Base-by-base conservation (phyloP, 2,329 filamentous ascomycete genomes). In the Uncinocarpus reesii region DNA sequence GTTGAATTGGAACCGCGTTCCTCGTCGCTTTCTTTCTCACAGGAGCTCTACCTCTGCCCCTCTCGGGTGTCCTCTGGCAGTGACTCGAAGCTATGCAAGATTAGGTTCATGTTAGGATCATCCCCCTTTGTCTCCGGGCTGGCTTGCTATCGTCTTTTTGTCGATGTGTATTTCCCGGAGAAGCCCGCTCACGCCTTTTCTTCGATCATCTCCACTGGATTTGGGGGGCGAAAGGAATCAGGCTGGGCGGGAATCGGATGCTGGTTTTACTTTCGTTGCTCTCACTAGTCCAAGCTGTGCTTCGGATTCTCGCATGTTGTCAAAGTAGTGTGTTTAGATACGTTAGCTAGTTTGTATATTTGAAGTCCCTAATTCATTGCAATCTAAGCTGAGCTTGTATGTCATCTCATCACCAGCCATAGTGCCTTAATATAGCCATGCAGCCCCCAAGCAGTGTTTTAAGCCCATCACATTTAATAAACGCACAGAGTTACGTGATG, bases 61-160 rank as follows among this genome's bases (percentile, higher is more conserved):
- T 23, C 29, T 35, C 13, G 10, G n/a, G 29, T 7, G 10, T 20
- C 13, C 26, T n/a, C 20, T 29, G 23, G 4, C 15, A 31, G 20
- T 37, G n/a, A 6, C 36, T 28, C 18, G 16, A 4, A 20, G 32
- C 18, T 34, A 29, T n/a, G n/a, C 13, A 8, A 29, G 20, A n/a
- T 29, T 16, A 16, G 46, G 40, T 37, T 43, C 26, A 21, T 58
- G 56, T 64, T 75, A 74, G 73, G 71, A 50, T 73, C 73, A 75
- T 75, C 72, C 65, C 69, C 73, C 75, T 75, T n/a, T 69, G 35
- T 60, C 66, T 72, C 68, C 66, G 65, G 66, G 71, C 70, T 71
- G 66, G 69, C 49, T 60, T 60, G n/a, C n/a, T n/a, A n/a, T n/a
- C n/a, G n/a, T 63, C 7, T 29, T 29, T 29, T 29, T 57, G 20